Evolutionary conservation across 1,284 basidiomycete species (phyloP), one percentile per base, ranked within the genome.

Genomic region (Trichosporon asahii): DNA sequence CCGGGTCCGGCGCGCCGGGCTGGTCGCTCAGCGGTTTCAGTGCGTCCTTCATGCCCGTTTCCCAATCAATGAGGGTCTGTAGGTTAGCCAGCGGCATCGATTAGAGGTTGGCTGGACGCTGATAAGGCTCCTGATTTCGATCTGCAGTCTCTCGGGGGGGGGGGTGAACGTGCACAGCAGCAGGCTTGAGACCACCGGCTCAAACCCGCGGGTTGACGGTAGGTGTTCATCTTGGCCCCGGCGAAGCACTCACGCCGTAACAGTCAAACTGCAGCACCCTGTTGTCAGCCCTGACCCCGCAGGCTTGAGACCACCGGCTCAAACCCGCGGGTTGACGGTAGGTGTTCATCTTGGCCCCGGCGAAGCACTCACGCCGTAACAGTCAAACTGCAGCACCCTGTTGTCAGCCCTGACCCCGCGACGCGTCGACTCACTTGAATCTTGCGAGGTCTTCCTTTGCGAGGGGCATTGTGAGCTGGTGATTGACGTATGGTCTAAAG

Each of bases 301-400:
- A n/a, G n/a, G n/a, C n/a, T n/a, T n/a, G n/a, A n/a, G n/a, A n/a
- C n/a, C n/a, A n/a, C n/a, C n/a, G n/a, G n/a, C n/a, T n/a, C n/a
- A n/a, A n/a, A n/a, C n/a, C n/a, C n/a, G n/a, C n/a, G n/a, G n/a
- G n/a, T n/a, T n/a, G n/a, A n/a, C n/a, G n/a, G n/a, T n/a, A n/a
- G n/a, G n/a, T n/a, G n/a, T n/a, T n/a, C n/a, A n/a, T n/a, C n/a
- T n/a, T n/a, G n/a, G n/a, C n/a, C n/a, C n/a, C n/a, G n/a, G n/a
- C n/a, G n/a, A n/a, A n/a, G n/a, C n/a, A 65, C 75, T 65, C 31
- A 77, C 76, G 31, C 76, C 76, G 49, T 76, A 77, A 70, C 76
- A 77, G 70, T 77, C 76, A 64, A 76, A 77, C 31, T 73, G 65
- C 46, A 77, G 69, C 14, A 69, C 74, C 69, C 72, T 77, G 71